Evolutionary conservation across 78 protist species (phyloP).

Genomic region (Cavenderia fasciculata): DNA sequence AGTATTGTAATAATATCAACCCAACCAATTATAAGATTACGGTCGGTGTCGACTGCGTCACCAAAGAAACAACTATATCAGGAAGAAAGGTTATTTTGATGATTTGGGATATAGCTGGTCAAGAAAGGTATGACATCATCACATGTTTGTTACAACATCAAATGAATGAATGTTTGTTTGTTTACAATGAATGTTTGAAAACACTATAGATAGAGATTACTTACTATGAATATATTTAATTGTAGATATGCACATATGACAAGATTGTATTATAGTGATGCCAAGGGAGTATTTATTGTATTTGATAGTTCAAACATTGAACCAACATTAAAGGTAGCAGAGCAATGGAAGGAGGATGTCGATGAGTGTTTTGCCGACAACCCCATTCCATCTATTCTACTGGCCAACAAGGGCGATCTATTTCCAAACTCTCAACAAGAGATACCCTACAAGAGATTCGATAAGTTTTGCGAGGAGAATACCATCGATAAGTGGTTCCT

Average conservation of each 20-base stretch:
- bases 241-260: slow-evolving; percentile 44
- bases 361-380: slow-evolving; percentile 28
- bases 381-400: slow-evolving; percentile 15
- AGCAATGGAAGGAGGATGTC: slow-evolving; percentile 51
- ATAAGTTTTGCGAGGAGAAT: slow-evolving; percentile 32
- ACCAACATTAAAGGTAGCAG: slow-evolving; percentile 34
- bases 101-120: slow-evolving; percentile 70
- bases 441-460: slow-evolving; percentile 10
- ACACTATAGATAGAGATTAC: neutral
- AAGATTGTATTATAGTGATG: slow-evolving; percentile 52
- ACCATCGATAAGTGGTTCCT: slow-evolving; percentile 29
- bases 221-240: neutral
- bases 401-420: slow-evolving; percentile 45
- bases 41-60: slow-evolving; percentile 50
- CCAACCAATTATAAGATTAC: slow-evolving; percentile 48
- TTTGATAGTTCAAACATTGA: slow-evolving; percentile 26
- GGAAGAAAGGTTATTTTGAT: slow-evolving; percentile 4
- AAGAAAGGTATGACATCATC: slow-evolving; percentile 16
- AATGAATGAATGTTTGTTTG: neutral
- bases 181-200: neutral
- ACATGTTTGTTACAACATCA: neutral
- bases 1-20: slow-evolving; percentile 34
- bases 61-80: slow-evolving; percentile 4
- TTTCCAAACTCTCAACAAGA: too few relatives aligned
- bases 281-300: slow-evolving; percentile 44